Base-by-base conservation (phyloP, 2,329 filamentous ascomycete genomes). In the Ophiostoma australiae region DNA sequence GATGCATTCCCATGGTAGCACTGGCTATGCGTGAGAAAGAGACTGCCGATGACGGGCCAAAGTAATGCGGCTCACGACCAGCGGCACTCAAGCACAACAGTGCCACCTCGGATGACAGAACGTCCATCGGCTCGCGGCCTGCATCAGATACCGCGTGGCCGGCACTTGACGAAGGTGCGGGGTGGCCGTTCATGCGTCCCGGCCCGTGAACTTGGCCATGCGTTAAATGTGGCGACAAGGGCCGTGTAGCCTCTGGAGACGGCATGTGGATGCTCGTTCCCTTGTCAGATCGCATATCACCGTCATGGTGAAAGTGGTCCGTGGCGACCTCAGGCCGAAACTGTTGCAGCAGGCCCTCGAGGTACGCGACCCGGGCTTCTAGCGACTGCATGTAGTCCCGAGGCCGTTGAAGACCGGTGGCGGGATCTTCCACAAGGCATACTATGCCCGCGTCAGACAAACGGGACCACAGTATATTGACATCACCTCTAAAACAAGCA, bases 41-140 rank as follows among this genome's bases (percentile, higher is more conserved):
- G 2, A 39, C 11, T 39, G 37, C 37, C 11, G 37, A 39, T 0
- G 79, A 80, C 3, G 78, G 74, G 0, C 79, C 79, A 58, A 81
- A 79, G 72, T 80, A 80, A 31, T 79, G 79, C 17, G 79, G 78
- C 75, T 80, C 78, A 1, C 76, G 73, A 1, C 78, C 79, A 2
- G 79, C 75, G 2, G 78, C 77, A 48, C 75, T 76, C 0, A 80
- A 69, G 65, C 76, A 76, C 10, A 80, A 72, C n/a, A 80, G 69
- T 10, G 75, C 78, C 8, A 79, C 79, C 65, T 80, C 77, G 20
- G 74, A 75, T 41, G 76, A 75, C 4, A 79, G 70, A 17, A 70
- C 31, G 23, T 76, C 74, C 52, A 72, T 63, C 1, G 63, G 41
- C 35, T 66, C 63, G 20, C 33, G 63, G 17, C 35, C 63, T 3